A percentile compares a stretch with the other conserved stretches of the same genome.
Evolutionary conservation across 164 flowering plant genomes (phyloP).

Genomic region (Santalum album): DNA sequence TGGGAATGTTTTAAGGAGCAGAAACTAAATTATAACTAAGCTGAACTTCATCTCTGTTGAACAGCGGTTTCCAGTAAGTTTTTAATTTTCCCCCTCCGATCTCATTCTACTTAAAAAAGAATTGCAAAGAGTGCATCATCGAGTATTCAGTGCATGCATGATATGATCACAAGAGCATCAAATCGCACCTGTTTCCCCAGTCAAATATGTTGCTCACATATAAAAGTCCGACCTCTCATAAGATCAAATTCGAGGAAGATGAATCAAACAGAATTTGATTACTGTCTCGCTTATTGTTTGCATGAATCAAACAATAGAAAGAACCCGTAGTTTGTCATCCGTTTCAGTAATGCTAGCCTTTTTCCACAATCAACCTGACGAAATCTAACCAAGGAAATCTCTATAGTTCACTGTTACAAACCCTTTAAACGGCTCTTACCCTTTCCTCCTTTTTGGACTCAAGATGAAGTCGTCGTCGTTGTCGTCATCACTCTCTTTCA

Average conservation of each 20-base stretch:
- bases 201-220: no score
- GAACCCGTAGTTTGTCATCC: slow-evolving; percentile 11
- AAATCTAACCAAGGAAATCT: not conserved
- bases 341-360: not conserved
- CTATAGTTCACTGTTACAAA: slow-evolving; percentile 7
- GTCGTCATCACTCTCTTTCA: not conserved
- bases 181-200: no score
- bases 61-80: no score
- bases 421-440: not conserved
- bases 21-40: no score
- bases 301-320: slow-evolving; percentile 12
- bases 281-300: slow-evolving; percentile 9
- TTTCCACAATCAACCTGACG: slow-evolving; percentile 3
- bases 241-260: not conserved
- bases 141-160: no score
- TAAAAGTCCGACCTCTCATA: not conserved
- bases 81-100: no score
- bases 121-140: no score
- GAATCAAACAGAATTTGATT: not conserved
- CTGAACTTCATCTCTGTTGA: no score
- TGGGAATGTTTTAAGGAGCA: no score
- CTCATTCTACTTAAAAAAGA: no score
- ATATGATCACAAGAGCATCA: no score
- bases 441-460: not conserved
- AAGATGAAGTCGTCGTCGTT: slow-evolving; percentile 21